A percentile compares a stretch with the other conserved stretches of the same genome.
phyloP scores from a whole-genome alignment of 768 basidiomycete genomes.

The Sarcodon aspratus region DNA sequence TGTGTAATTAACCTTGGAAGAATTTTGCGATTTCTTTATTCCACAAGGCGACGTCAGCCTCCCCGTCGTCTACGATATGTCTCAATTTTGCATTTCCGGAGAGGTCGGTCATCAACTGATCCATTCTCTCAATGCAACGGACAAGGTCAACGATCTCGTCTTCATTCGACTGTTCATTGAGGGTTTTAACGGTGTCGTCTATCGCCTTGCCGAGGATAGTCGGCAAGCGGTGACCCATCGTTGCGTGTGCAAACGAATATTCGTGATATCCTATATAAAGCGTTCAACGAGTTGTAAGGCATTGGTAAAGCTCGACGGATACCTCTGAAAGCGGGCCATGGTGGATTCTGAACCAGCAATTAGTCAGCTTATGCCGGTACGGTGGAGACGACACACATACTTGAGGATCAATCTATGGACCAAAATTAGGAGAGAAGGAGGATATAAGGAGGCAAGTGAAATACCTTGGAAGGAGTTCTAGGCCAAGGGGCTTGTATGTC shows the following conservation, averaged over 20 bases:
- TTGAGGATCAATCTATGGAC: too few relatives aligned
- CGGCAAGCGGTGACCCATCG: constrained; percentile 92
- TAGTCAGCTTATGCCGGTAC: constrained; percentile 41
- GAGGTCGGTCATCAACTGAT: constrained; percentile 77
- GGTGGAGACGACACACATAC: neutral
- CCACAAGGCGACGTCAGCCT: constrained; percentile 90
- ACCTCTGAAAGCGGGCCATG: constrained; percentile 72
- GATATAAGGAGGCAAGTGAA: neutral
- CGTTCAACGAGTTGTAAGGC: neutral
- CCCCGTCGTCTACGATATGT: constrained; percentile 83
- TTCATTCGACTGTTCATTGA: constrained; percentile 78
- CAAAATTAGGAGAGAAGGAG: neutral
- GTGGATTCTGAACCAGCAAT: constrained; percentile 48
- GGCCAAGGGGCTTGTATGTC: constrained; percentile 66
- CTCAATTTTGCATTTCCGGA: constrained; percentile 76
- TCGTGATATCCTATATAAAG: constrained; percentile 27
- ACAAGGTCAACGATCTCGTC: constrained; percentile 79
- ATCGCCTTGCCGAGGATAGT: constrained; percentile 95
- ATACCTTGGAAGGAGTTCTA: constrained; percentile 58
- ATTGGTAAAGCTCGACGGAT: neutral
- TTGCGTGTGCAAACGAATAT: constrained; percentile 81
- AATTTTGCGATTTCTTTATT: constrained; percentile 95
- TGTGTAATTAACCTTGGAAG: constrained; percentile 56
- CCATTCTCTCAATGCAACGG: constrained; percentile 83
- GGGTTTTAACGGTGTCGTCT: constrained; percentile 79